phyloP scores from a whole-genome alignment of 768 basidiomycete species.

The Termitomyces sp. region DNA sequence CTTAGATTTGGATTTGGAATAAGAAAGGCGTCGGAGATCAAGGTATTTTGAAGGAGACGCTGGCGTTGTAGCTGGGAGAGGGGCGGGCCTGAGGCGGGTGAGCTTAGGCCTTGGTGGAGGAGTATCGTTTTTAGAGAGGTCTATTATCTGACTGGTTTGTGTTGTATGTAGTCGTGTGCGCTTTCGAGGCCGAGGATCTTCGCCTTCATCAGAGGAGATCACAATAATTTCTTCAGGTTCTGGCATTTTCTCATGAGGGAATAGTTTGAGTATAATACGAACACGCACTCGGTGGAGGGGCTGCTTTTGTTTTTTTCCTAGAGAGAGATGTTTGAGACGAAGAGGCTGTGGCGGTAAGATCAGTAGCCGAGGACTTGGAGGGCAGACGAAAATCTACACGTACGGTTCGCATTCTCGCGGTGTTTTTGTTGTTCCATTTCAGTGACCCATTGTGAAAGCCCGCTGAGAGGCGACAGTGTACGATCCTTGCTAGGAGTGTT shows the following conservation, averaged over 20 bases:
- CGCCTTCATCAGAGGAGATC: neutral
- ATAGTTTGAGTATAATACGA: neutral
- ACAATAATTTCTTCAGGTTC: neutral
- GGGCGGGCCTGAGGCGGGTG: neutral
- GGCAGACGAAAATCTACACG: neutral
- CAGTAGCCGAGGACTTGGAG: neutral
- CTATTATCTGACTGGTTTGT: neutral
- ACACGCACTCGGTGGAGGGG: neutral
- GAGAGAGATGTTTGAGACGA: neutral
- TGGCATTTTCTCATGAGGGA: neutral
- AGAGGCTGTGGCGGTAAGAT: neutral
- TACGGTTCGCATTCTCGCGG: neutral
- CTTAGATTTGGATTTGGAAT: neutral
- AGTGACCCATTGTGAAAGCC: conserved; percentile 2
- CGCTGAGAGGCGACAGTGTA: neutral
- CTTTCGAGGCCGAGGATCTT: neutral
- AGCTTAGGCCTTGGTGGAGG: neutral
- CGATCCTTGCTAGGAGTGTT: neutral
- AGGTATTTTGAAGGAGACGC: neutral
- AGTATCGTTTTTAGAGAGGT: neutral
- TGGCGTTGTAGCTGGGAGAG: neutral
- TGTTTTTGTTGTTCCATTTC: neutral
- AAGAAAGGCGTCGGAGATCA: neutral
- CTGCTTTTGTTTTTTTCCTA: neutral
- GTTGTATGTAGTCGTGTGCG: neutral